Base-by-base conservation (phyloP, 108 stramenopile species). In the Pseudonitzschia pungens region DNA sequence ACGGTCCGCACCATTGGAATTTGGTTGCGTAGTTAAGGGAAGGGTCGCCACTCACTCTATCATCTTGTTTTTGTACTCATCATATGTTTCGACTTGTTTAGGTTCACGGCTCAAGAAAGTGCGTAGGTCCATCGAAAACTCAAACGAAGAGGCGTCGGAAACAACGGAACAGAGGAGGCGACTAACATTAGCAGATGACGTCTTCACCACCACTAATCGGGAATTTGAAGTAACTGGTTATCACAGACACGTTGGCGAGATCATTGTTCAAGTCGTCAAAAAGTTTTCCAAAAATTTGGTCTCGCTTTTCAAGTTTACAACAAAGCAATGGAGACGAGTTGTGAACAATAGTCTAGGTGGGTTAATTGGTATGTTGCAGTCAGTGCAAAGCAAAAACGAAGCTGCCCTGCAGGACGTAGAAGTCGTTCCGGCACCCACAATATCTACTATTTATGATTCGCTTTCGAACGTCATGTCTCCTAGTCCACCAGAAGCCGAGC, bases 381-480 rank as follows among this genome's bases (percentile, higher is more conserved):
- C 26, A 0, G 29, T 58, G 27, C 57, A 33, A 62, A 62, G 20
- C 20, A 33, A 40, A 42, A 28, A 31, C 57, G 29, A 58, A 58
- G 29, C 27, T 11, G 32, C 60, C 7, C 20, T 62, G 36, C n/a
- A 20, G 14, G 60, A 62, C 10, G n/a, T 3, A n/a, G 60, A 62
- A 40, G 4, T 33, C 4, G 18, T 9, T 9, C 33, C 32, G 14
- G 15, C 36, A 40, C 29, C 60, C 0, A 62, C 32, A 33, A 62
- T 62, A 8, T 62, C 60, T 40, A 16, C 31, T 12, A 62, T 62
- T 42, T 62, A 62, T 1, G 60, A 62, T 62, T 62, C 60, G n/a
- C n/a, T 62, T 36, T 62, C 60, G 0, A 62, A 14, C 12, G 60
- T 20, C 0, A 62, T 62, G 60, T 40, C 60, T 16, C 15, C 60